A percentile compares a stretch with the other conserved stretches of the same genome.
phyloP scores from a whole-genome alignment of 768 basidiomycete species.

The Pholiota molesta region DNA sequence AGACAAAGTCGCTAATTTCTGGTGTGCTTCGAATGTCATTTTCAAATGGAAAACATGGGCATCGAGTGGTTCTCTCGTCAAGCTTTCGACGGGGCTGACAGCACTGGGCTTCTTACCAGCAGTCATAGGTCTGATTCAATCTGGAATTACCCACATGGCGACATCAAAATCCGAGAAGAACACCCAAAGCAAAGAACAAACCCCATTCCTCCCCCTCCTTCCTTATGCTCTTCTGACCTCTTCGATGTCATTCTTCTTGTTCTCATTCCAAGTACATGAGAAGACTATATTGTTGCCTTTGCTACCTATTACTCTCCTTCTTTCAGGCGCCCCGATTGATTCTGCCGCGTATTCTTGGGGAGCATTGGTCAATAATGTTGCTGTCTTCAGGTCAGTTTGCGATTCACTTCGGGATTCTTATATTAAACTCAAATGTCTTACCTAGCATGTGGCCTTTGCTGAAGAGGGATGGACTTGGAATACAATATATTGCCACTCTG shows the following conservation, averaged over 20 bases:
- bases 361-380: slow-evolving; percentile 78
- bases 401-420: not conserved
- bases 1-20: slow-evolving; percentile 97
- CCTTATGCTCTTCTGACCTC: slow-evolving; percentile 80
- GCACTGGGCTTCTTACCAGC: slow-evolving; percentile 70
- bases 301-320: slow-evolving; percentile 78
- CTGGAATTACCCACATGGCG: slow-evolving; percentile 26
- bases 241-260: slow-evolving; percentile 92
- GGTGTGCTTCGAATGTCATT: slow-evolving; percentile 90
- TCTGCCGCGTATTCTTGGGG: slow-evolving; percentile 72
- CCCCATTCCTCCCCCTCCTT: slow-evolving; percentile 65
- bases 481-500: slow-evolving; percentile 72
- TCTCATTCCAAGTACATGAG: slow-evolving; percentile 97
- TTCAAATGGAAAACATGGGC: slow-evolving; percentile 80
- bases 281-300: slow-evolving; percentile 89
- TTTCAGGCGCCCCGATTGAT: slow-evolving; percentile 56
- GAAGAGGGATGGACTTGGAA: slow-evolving; percentile 71
- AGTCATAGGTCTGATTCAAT: slow-evolving; percentile 45
- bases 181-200: slow-evolving; percentile 28
- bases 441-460: slow-evolving; percentile 91
- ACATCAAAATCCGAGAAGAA: slow-evolving; percentile 3
- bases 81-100: slow-evolving; percentile 68
- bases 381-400: slow-evolving; percentile 76
- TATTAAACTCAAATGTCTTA: slow-evolving; percentile 8
- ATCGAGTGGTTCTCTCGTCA: slow-evolving; percentile 52